Evolutionary conservation across 805 yeast species (phyloP), one percentile per base, ranked within the genome.

Genomic region (Hanseniaspora occidentalis): DNA sequence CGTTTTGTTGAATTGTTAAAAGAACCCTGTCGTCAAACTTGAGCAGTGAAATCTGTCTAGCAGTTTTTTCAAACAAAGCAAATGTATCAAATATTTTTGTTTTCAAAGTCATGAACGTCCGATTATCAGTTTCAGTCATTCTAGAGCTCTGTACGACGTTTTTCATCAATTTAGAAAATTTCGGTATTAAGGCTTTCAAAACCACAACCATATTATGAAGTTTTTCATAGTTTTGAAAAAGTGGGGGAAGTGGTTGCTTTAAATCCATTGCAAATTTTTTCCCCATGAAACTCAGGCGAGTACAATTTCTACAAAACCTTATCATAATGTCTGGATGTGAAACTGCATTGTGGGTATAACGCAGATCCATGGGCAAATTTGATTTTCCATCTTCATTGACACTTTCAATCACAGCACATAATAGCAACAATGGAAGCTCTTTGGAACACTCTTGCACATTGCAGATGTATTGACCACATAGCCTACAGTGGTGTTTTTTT

Each of bases 401-500:
- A 18, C 36, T 33, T 19, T 33, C 36, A 18, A 33, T 33, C 10
- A 33, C 23, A 11, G 36, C 36, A 33, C 36, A 33, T 18, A 33
- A 8, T 9, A 33, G 16, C 19, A 33, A 17, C 22, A 33, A 11
- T 0, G 84, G 84, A 0, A 84, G 78, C 41, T 75, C 74, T 53
- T 77, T 73, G 0, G 96, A 85, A 56, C 98, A 89, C 11, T 64
- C 77, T 7, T 65, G 70, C 37, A 44, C 61, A 20, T 80, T 94
- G 61, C 96, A 89, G 0, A 85, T 84, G 1, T 82, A 73, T 21
- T 59, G 53, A 0, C 97, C 97, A 63, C 98, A 89, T 20, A 86
- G 57, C 27, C 97, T 64, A 57, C 98, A 92, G 56, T 89, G 98
- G 55, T 92, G 97, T 47, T 80, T 84, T 38, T 96, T 63, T 19